phyloP scores from a whole-genome alignment of 352 stramenopile genomes.

The Paralagenidium karlingii region DNA sequence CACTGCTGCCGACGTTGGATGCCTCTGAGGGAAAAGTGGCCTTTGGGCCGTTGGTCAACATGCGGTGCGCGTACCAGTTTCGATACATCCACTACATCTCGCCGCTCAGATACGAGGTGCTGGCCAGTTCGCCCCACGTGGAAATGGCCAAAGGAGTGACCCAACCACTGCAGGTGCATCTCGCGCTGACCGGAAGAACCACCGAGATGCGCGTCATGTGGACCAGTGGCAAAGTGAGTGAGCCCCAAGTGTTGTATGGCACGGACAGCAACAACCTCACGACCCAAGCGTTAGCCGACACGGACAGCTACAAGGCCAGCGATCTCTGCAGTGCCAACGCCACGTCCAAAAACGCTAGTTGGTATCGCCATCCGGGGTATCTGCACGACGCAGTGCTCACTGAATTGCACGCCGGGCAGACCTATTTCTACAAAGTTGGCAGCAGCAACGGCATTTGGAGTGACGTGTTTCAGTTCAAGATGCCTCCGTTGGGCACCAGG shows the following conservation, averaged over 20 bases:
- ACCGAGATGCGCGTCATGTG: constrained; percentile 41
- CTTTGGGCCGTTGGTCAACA: constrained; percentile 31
- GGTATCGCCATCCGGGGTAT: constrained; percentile 19
- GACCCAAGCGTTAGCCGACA: constrained; percentile 3
- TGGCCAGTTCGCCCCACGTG: constrained; percentile 17
- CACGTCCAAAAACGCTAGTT: constrained; percentile 5
- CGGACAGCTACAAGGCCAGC: constrained; percentile 5
- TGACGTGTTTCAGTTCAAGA: constrained; percentile 12
- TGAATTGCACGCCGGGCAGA: constrained; percentile 7
- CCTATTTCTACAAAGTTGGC: constrained; percentile 21
- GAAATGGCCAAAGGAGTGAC: constrained; percentile 14
- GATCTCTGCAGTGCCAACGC: constrained; percentile 18
- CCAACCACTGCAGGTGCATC: constrained; percentile 24
- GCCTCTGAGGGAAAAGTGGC: constrained; percentile 6
- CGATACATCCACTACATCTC: constrained; percentile 14
- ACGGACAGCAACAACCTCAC: constrained; percentile 7
- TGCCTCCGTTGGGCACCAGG: constrained; percentile 5
- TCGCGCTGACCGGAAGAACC: constrained; percentile 12
- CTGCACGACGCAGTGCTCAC: constrained; percentile 18
- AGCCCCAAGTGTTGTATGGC: constrained; percentile 23
- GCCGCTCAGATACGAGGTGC: constrained; percentile 11
- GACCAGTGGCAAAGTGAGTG: constrained; percentile 24
- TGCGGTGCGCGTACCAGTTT: constrained; percentile 33
- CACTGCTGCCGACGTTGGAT: constrained; percentile 1
- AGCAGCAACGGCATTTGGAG: constrained; percentile 18